These are phyloP conservation scores for Gossypioides kirkii DNA, from an alignment of 345 rosid species.

Conservation along the genomic window DNA sequence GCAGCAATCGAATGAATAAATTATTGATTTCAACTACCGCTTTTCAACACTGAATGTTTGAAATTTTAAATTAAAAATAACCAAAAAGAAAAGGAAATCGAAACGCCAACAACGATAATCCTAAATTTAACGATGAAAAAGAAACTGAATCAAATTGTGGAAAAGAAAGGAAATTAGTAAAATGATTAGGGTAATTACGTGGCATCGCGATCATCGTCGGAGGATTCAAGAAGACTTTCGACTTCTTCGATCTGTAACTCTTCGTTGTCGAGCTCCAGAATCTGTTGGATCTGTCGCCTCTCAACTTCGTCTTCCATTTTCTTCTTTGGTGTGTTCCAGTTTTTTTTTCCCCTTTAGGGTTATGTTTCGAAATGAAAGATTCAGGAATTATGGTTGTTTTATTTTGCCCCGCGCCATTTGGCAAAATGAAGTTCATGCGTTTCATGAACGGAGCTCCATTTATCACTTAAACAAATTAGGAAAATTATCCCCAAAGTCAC, in stretches of 20 bases:
- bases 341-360: not conserved
- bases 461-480: too few species aligned
- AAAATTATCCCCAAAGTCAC: too few species aligned
- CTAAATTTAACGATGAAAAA: not conserved
- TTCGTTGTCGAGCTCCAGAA: constrained; percentile 78
- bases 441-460: not conserved
- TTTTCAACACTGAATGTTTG: not conserved
- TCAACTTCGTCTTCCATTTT: constrained; percentile 55
- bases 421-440: not conserved
- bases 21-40: not conserved
- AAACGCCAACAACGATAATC: not conserved
- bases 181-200: constrained; percentile 28
- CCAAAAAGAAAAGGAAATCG: not conserved
- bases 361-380: not conserved
- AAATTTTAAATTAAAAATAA: not conserved
- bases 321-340: not conserved
- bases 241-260: constrained; percentile 87
- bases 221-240: constrained; percentile 44
- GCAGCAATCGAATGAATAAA: not conserved
- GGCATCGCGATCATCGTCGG: constrained; percentile 44
- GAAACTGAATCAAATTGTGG: not conserved
- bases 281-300: constrained; percentile 82
- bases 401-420: not conserved
- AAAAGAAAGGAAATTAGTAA: not conserved
- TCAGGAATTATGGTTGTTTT: not conserved